Conservation (phyloP, 768 basidiomycete species). For the Serpula lacrymans region DNA sequence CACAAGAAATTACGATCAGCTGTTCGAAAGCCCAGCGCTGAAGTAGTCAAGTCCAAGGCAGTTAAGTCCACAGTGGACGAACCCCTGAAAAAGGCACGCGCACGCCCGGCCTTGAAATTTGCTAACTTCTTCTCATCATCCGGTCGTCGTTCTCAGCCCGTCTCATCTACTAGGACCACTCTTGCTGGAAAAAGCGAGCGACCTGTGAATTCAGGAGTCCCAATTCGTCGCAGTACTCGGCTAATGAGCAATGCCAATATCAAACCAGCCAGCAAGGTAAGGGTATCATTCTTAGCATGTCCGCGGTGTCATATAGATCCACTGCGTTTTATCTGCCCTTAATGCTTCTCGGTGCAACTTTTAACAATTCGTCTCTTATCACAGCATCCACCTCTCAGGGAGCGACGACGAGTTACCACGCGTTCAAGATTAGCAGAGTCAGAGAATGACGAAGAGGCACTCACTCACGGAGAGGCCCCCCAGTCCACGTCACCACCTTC, state of each 20-base stretch:
- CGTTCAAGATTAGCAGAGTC: constrained; percentile 66
- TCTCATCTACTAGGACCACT: constrained; percentile 59
- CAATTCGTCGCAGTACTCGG: constrained; percentile 71
- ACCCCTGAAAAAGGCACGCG: constrained; percentile 87
- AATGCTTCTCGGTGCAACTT: neutral
- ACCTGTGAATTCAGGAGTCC: constrained; percentile 37
- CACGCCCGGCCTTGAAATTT: constrained; percentile 84
- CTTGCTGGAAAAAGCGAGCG: constrained; percentile 49
- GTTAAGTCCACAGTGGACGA: constrained; percentile 64
- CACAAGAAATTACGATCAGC: constrained; percentile 73
- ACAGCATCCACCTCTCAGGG: constrained; percentile 40
- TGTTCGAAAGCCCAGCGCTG: constrained; percentile 48
- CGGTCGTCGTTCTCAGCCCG: constrained; percentile 74
- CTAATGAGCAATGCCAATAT: constrained; percentile 54
- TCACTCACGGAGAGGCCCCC: constrained; percentile 43
- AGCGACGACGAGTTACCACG: constrained; percentile 56
- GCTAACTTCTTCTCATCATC: constrained; percentile 86
- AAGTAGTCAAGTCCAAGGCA: constrained; percentile 50
- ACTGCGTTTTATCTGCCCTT: too few species aligned
- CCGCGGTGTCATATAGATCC: neutral
- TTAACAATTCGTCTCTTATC: constrained; percentile 2
- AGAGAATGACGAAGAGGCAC: constrained; percentile 65
- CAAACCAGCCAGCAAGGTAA: constrained; percentile 60
- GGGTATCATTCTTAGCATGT: constrained; percentile 7
- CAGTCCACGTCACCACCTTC: constrained; percentile 63